Conservation (phyloP, 176 grass and related monocot genomes). For the Guadua angustifolia region DNA sequence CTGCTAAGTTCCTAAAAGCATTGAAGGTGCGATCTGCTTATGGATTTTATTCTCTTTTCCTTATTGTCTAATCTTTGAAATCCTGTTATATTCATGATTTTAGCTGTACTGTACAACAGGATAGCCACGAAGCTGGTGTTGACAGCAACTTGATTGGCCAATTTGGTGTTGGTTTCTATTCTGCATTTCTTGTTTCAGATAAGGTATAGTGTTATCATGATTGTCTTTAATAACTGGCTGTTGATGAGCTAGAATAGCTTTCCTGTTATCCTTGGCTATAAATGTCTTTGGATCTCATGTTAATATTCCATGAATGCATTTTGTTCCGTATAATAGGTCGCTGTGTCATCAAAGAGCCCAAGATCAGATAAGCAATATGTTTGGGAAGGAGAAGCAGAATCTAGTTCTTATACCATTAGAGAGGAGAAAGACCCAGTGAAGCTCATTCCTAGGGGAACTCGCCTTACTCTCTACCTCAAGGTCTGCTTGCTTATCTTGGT, state of each 20-base stretch:
- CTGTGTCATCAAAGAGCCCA: slow-evolving; percentile 92
- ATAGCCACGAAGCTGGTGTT: slow-evolving; percentile 83
- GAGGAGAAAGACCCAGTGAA: slow-evolving; percentile 84
- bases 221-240: slow-evolving; percentile 3
- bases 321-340: slow-evolving; percentile 58
- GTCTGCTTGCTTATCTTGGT: slow-evolving; percentile 49
- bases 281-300: not conserved
- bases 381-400: slow-evolving; percentile 84
- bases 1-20: slow-evolving; percentile 93
- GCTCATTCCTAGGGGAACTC: slow-evolving; percentile 87
- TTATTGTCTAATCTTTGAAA: not conserved
- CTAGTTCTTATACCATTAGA: slow-evolving; percentile 78
- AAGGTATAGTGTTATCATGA: slow-evolving; percentile 64
- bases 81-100: slow-evolving; percentile 17
- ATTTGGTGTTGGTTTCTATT: slow-evolving; percentile 99
- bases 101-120: slow-evolving; percentile 55
- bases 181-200: slow-evolving; percentile 87
- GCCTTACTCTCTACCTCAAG: slow-evolving; percentile 90
- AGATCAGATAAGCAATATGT: slow-evolving; percentile 98
- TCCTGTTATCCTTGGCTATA: not conserved
- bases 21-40: slow-evolving; percentile 65
- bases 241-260: not conserved
- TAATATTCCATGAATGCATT: not conserved
- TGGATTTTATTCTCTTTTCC: not conserved
- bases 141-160: slow-evolving; percentile 98